A percentile compares a stretch with the other conserved stretches of the same genome.
Evolutionary conservation across 371 early-diverging fungal species (phyloP).

Genomic region (Apophysomyces elegans): DNA sequence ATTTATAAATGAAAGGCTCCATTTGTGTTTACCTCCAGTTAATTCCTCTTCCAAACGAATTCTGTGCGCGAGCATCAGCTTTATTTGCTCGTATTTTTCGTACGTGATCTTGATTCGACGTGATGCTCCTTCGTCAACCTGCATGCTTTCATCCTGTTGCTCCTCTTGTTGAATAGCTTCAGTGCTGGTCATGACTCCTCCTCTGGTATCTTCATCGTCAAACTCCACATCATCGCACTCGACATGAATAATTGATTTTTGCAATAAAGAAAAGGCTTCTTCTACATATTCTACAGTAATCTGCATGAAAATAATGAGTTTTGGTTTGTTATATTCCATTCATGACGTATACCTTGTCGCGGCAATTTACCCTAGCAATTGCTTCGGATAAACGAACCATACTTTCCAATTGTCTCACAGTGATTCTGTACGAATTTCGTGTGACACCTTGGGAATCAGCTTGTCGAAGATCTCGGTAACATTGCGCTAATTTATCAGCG

Average conservation of each 20-base stretch:
- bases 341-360: conserved; percentile 59
- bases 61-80: conserved; percentile 69
- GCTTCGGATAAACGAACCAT: conserved; percentile 98
- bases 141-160: conserved; percentile 33
- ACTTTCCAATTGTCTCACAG: conserved; percentile 98
- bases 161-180: conserved; percentile 37
- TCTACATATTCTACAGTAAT: conserved; percentile 81
- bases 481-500: conserved; percentile 76
- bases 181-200: conserved; percentile 33
- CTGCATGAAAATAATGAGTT: conserved; percentile 23
- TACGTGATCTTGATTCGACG: conserved; percentile 61
- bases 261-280: conserved; percentile 92
- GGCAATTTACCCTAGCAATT: conserved; percentile 91
- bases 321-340: background rate
- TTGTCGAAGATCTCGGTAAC: conserved; percentile 92
- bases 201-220: conserved; percentile 56
- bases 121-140: conserved; percentile 27
- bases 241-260: conserved; percentile 92
- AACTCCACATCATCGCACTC: conserved; percentile 89
- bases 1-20: background rate
- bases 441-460: conserved; percentile 80
- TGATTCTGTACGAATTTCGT: conserved; percentile 93
- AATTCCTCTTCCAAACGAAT: conserved; percentile 51
- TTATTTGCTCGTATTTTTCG: conserved; percentile 82
- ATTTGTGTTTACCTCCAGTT: conserved; percentile 20